phyloP scores from a whole-genome alignment of 2,329 filamentous ascomycete species.

The Lasiodiplodia sp. region DNA sequence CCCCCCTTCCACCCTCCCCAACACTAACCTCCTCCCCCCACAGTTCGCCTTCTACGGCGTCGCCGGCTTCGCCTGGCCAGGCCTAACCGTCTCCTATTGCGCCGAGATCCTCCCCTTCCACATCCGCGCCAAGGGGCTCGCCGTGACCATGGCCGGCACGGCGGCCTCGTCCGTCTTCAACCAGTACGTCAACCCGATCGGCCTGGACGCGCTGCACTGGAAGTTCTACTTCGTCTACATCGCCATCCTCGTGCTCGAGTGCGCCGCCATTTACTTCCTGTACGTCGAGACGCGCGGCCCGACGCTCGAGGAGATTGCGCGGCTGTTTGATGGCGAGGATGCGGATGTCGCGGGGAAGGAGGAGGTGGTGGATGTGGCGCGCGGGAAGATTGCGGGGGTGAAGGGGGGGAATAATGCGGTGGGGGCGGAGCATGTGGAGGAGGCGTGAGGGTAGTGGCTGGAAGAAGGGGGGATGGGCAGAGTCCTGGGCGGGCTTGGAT shows the following conservation, averaged over 20 bases:
- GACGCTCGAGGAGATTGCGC: conserved; percentile 55
- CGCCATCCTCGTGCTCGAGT: conserved; percentile 52
- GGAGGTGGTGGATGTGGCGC: not conserved
- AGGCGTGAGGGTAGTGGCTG: not conserved
- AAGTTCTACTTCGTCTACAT: conserved; percentile 52
- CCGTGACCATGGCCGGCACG: conserved; percentile 55
- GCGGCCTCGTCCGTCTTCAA: conserved; percentile 56
- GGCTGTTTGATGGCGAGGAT: conserved; percentile 50
- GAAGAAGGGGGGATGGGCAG: too few relatives aligned
- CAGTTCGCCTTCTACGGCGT: conserved; percentile 44
- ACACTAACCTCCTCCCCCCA: too few relatives aligned
- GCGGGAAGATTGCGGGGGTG: not conserved
- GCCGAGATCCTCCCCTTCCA: conserved; percentile 58
- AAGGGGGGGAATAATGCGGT: conserved; percentile 39
- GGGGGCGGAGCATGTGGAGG: conserved; percentile 11
- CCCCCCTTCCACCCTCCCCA: too few relatives aligned
- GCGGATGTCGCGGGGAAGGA: conserved; percentile 36
- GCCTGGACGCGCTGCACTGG: conserved; percentile 46
- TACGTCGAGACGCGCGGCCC: conserved; percentile 48
- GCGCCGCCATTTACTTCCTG: conserved; percentile 46
- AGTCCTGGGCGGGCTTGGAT: too few relatives aligned
- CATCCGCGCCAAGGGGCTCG: conserved; percentile 52
- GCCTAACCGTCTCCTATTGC: conserved; percentile 57
- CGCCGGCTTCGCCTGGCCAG: conserved; percentile 45
- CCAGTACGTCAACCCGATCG: conserved; percentile 54